Percentiles rank a stretch among this genome's conserved stretches.
Evolutionary conservation across 345 rosid species (phyloP).

Genomic region (Citrus cavaleriei): DNA sequence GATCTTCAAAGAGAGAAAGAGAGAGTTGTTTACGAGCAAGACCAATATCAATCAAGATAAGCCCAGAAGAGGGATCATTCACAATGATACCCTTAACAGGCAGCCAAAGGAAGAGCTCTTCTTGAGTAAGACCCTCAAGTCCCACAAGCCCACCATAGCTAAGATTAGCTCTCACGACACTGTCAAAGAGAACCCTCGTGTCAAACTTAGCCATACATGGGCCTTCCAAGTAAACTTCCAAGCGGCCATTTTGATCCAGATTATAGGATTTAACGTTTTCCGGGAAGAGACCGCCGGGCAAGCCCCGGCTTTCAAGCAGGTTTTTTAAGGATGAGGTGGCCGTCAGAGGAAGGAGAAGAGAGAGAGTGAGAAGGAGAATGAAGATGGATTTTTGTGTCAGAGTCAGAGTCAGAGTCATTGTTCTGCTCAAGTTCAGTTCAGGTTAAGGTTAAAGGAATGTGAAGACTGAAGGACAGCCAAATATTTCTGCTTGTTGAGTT

Average conservation of each 20-base stretch:
- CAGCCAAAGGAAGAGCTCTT: conserved; percentile 85
- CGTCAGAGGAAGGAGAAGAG: conserved; percentile 23
- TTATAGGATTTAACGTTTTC: conserved; percentile 53
- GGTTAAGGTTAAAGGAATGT: neutral
- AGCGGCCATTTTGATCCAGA: conserved; percentile 45
- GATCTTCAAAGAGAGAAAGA: conserved; percentile 82
- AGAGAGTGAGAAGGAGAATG: conserved; percentile 23
- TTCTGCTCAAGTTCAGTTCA: neutral
- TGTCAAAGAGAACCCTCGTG: conserved; percentile 62
- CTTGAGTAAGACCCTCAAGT: conserved; percentile 67
- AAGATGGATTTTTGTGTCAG: conserved; percentile 25
- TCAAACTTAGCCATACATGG: conserved; percentile 82
- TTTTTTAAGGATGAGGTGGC: conserved; percentile 45
- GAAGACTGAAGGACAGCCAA: neutral
- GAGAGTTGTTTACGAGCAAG: conserved; percentile 82
- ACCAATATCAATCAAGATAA: conserved; percentile 77
- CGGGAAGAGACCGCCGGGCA: conserved; percentile 85
- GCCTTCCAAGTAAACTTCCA: conserved; percentile 56
- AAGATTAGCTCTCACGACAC: conserved; percentile 69
- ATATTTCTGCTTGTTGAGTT: neutral
- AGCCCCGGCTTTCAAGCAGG: conserved; percentile 69
- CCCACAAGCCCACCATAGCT: conserved; percentile 85
- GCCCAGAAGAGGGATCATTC: conserved; percentile 74
- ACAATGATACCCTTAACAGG: conserved; percentile 78
- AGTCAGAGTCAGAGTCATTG: conserved; percentile 32